Evolutionary conservation across 129 eudicot species (phyloP).

Genomic region (Heracleum sosnowskyi): DNA sequence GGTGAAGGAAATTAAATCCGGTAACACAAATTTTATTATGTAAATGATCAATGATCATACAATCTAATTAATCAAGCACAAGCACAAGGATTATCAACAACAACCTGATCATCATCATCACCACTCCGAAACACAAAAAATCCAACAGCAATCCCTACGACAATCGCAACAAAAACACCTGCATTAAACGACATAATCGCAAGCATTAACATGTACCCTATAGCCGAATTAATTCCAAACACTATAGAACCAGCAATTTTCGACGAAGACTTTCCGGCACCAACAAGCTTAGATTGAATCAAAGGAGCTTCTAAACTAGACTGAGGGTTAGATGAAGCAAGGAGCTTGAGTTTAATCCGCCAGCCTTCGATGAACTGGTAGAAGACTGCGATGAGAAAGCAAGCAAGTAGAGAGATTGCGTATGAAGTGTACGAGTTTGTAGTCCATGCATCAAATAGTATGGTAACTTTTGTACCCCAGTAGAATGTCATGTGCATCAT

Average conservation of each 20-base stretch:
- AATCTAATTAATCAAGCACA: background rate
- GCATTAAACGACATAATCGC: slow-evolving; percentile 29
- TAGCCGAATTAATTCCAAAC: slow-evolving; percentile 23
- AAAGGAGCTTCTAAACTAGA: slow-evolving; percentile 21
- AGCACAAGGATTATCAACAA: slow-evolving; percentile 12
- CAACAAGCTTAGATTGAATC: slow-evolving; percentile 24
- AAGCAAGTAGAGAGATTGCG: slow-evolving; percentile 35
- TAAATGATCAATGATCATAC: background rate
- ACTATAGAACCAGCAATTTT: slow-evolving; percentile 33
- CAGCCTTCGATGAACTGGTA: slow-evolving; percentile 80
- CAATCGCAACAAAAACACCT: slow-evolving; percentile 17
- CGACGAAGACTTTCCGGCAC: slow-evolving; percentile 14
- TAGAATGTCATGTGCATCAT: slow-evolving; percentile 99
- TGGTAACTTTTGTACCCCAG: slow-evolving; percentile 61
- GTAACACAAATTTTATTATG: background rate
- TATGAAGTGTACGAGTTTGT: slow-evolving; percentile 46
- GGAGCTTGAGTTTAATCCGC: slow-evolving; percentile 55
- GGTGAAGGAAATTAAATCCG: background rate
- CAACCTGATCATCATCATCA: slow-evolving; percentile 1
- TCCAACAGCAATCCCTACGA: slow-evolving; percentile 14
- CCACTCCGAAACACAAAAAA: slow-evolving; percentile 16
- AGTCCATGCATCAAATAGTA: slow-evolving; percentile 70
- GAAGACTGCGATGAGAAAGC: slow-evolving; percentile 47
- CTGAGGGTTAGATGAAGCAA: slow-evolving; percentile 10
- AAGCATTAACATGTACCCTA: slow-evolving; percentile 23